Evolutionary conservation across 176 grass and related monocot genomes (phyloP).

Genomic region (Bromus sterilis): DNA sequence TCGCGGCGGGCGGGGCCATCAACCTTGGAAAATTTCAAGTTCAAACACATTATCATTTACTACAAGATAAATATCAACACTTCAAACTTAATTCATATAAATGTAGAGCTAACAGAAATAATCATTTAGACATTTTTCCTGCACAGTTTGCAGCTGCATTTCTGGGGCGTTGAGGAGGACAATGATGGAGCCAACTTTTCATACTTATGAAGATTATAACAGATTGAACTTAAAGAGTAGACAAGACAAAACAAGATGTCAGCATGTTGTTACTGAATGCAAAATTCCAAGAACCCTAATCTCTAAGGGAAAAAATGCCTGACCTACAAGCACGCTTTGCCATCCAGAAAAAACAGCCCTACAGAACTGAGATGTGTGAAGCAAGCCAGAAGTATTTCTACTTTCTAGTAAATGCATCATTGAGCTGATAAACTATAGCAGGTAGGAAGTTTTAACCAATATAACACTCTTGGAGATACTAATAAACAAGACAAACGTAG

Average conservation of each 20-base stretch:
- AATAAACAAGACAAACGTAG: background rate
- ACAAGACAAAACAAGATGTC: background rate
- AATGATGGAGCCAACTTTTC: background rate
- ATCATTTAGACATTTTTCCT: background rate
- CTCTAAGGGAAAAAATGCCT: background rate
- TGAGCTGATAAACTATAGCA: background rate
- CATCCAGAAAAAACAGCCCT: background rate
- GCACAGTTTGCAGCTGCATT: background rate
- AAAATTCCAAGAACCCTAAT: background rate
- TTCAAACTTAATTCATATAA: background rate
- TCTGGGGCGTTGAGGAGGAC: background rate
- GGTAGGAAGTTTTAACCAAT: background rate
- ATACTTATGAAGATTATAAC: background rate
- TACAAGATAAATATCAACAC: background rate
- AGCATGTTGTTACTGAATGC: background rate
- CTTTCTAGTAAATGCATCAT: background rate
- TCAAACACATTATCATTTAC: no score
- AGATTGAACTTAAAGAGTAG: background rate
- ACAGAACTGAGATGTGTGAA: background rate
- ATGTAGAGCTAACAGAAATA: background rate
- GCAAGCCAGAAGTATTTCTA: background rate
- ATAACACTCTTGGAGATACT: background rate
- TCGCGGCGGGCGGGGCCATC: no score
- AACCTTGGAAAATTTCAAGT: no score
- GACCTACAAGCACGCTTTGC: background rate